Conservation (phyloP, 78 protist genomes). For the Dictyostelium brefeldianum region DNA sequence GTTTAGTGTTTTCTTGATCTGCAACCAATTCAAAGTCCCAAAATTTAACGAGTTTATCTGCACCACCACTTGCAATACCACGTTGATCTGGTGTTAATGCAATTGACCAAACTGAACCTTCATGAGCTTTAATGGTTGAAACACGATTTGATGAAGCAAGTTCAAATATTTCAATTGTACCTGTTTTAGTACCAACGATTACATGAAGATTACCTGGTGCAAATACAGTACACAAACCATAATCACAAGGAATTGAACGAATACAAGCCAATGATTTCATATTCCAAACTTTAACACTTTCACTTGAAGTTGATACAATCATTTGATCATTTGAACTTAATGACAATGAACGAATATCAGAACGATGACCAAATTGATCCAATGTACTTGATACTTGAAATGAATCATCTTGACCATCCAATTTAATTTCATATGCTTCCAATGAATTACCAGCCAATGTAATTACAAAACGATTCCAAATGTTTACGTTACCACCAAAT, state of each 20-base stretch:
- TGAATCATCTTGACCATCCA: not conserved
- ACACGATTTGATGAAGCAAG: conserved; percentile 80
- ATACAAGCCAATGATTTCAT: conserved; percentile 69
- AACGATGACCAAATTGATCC: conserved; percentile 87
- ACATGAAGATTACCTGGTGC: conserved; percentile 93
- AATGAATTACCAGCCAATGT: conserved; percentile 76
- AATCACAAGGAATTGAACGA: conserved; percentile 87
- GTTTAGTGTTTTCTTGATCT: conserved; percentile 12
- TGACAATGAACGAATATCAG: conserved; percentile 88
- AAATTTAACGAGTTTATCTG: conserved; percentile 93
- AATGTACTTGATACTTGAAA: conserved; percentile 2
- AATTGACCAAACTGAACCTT: conserved; percentile 82
- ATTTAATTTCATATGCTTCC: conserved; percentile 50
- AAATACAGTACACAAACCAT: conserved; percentile 87
- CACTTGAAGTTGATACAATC: conserved; percentile 54
- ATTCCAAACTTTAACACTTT: conserved; percentile 88
- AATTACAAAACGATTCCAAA: conserved; percentile 33
- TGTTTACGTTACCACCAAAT: conserved; percentile 17
- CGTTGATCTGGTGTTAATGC: conserved; percentile 75
- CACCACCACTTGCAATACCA: conserved; percentile 91
- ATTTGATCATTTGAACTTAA: conserved; percentile 75
- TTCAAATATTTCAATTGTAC: conserved; percentile 90
- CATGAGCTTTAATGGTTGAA: conserved; percentile 87
- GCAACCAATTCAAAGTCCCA: conserved; percentile 93
- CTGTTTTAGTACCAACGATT: conserved; percentile 95